Evolutionary conservation across 1,139 yeast genomes (phyloP), one percentile per base, ranked within the genome.

Genomic region (Nakaseomyces nivariensis): DNA sequence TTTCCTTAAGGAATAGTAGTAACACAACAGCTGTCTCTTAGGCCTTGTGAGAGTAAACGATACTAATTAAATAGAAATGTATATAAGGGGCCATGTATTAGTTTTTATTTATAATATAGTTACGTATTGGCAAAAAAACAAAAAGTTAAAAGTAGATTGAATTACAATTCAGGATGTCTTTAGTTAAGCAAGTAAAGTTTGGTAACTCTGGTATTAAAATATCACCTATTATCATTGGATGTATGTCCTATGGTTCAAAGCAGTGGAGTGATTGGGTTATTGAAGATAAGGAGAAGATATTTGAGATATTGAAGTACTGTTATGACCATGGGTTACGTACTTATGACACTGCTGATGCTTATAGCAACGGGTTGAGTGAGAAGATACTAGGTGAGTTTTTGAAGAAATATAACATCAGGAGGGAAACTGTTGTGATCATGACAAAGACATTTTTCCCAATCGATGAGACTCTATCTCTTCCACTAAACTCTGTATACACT

Each of bases 201-300:
- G 64, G 64, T 3, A 43, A 49, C 42, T 72, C 78, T 0, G 79
- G 79, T 1, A 66, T 76, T 38, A 65, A 68, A 49, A 64, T 76
- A 32, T 71, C 79, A n/a, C 71, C 71, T 43, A 58, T 76, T 27
- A 68, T 76, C 47, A 72, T 75, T 13, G 80, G 79, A 41, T 75
- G 79, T 55, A 74, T 75, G 78, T 62, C 76, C 4, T 76, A 62
- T 54, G 80, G 80, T 7, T 52, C 59, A 32, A 73, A 72, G 52
- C 48, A 51, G 25, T 73, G 73, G 72, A 69, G 61, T 6, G 68
- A 66, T 24, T 74, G 78, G 78, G 71, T 73, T 8, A 47, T 71
- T 5, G 71, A 66, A 27, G 67, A 68, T 44, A 68, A 69, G 49
- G 66, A 70, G 43, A 43, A 58, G 49, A 53, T 64, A 38, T 59